A percentile compares a stretch with the other conserved stretches of the same genome.
These are phyloP conservation scores for Fusarium sp. DNA, from an alignment of 2,329 filamentous ascomycete species.

Conservation along the genomic window DNA sequence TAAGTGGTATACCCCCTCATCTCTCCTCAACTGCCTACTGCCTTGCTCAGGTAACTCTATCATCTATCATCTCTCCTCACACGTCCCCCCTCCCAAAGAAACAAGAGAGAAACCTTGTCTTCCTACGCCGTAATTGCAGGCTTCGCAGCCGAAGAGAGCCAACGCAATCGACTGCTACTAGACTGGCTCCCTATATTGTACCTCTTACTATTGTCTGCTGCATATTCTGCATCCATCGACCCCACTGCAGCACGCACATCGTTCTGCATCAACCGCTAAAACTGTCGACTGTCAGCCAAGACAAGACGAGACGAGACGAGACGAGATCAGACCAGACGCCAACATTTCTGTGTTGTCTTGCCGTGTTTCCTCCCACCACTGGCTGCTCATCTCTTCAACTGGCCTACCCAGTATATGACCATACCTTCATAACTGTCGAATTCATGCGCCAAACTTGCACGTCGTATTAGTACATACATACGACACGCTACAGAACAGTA, in stretches of 20 bases:
- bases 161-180: conserved; percentile 26
- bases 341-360: conserved; percentile 13
- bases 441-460: conserved; percentile 18
- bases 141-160: conserved; percentile 17
- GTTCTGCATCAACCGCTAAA: conserved; percentile 32
- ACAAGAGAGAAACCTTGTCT: conserved; percentile 22
- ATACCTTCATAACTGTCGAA: conserved; percentile 33
- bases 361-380: conserved; percentile 7
- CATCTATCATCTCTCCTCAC: conserved; percentile 34
- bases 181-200: conserved; percentile 1
- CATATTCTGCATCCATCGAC: conserved; percentile 44
- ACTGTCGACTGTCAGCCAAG: conserved; percentile 14
- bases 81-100: not conserved
- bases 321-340: conserved; percentile 13
- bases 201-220: conserved; percentile 33
- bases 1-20: not conserved
- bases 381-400: conserved; percentile 10
- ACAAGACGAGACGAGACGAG: conserved; percentile 14
- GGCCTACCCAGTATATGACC: conserved; percentile 19
- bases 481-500: conserved; percentile 1
- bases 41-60: too few species aligned
- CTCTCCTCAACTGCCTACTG: conserved; percentile 12
- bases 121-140: conserved; percentile 31
- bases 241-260: conserved; percentile 42
- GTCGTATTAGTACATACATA: conserved; percentile 24